Evolutionary conservation across 495 filamentous ascomycete species (phyloP), one percentile per base, ranked within the genome.

Genomic region (Beverwykella pulmonaria): DNA sequence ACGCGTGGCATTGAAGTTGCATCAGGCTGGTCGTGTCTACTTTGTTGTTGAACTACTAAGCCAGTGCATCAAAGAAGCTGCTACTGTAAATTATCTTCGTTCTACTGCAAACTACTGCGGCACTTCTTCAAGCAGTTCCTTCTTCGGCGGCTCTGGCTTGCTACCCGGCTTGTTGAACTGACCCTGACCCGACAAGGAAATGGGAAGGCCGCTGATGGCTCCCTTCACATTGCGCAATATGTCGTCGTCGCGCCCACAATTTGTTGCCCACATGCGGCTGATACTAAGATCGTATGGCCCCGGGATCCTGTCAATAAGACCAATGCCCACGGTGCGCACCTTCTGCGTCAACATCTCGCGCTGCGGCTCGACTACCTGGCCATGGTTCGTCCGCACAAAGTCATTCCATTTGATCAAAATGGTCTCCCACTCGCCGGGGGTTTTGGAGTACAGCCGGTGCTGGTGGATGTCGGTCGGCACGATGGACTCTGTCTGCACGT

Each of bases 401-500:
- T 95, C 90, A 74, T 87, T 87, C 81, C 92, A 93, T 46, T 90
- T 90, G 56, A 98, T 87, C 52, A 96, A 72, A 25, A 97, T 84
- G 9, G 92, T 96, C 81, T 98, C 92, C 94, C 94, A 98, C 70
- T 92, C 83, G 2, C 92, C 91, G 0, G 88, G 86, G 36, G 86
- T 86, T 74, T 86, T 88, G 19, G 89, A 85, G 76, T 95, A 96
- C 15, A 98, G 74, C 64, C 95, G 82, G 76, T 98, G 95, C 77
- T 98, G 94, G 77, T 97, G 95, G 62, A 98, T 82, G 77, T 98
- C 94, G 2, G 93, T 93, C 34, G 92, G 87, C 50, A 96, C 89
- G 57, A 98, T 85, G 0, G 89, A 89, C 65, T 98, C 94, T 10
- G 92, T 97, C 81, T 97, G 95, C 39, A 98, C 80, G 76, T 98